Evolutionary conservation across 73 alveolate genomes (phyloP).

Genomic region (Paramecium biaurelia): DNA sequence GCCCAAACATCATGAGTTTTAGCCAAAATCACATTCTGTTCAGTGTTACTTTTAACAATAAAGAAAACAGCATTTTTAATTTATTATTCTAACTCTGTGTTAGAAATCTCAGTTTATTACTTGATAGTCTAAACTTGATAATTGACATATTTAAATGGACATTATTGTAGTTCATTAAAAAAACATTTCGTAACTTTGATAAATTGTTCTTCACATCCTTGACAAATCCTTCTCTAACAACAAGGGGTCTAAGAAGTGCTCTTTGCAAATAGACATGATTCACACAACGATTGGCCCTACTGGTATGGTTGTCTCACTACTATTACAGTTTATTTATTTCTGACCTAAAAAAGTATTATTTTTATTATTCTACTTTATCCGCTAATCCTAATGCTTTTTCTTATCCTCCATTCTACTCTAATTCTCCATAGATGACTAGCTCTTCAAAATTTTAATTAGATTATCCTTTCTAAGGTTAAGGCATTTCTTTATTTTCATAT

Average conservation of each 20-base stretch:
- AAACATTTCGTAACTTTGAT: conserved; percentile 20
- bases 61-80: conserved; percentile 45
- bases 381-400: conserved; percentile 42
- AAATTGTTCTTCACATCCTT: conserved; percentile 30
- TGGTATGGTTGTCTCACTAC: conserved; percentile 16
- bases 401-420: neutral
- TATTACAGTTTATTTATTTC: neutral
- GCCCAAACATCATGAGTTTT: conserved; percentile 44
- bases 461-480: neutral
- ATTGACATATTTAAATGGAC: conserved; percentile 44
- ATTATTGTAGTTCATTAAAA: conserved; percentile 7
- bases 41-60: conserved; percentile 44
- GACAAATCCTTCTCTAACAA: neutral
- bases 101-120: neutral
- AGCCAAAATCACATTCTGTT: conserved; percentile 37
- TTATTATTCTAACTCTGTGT: neutral
- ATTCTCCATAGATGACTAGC: neutral
- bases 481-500: neutral
- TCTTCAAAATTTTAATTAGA: conserved; percentile 16
- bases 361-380: neutral
- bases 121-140: conserved; percentile 19
- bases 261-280: neutral
- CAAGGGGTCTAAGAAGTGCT: conserved; percentile 1
- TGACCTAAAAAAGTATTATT: neutral
- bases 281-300: neutral